Percentiles rank a stretch among this genome's conserved stretches.
Evolutionary conservation across 257 asterid genomes (phyloP).

Genomic region (Forsythia suspensa): DNA sequence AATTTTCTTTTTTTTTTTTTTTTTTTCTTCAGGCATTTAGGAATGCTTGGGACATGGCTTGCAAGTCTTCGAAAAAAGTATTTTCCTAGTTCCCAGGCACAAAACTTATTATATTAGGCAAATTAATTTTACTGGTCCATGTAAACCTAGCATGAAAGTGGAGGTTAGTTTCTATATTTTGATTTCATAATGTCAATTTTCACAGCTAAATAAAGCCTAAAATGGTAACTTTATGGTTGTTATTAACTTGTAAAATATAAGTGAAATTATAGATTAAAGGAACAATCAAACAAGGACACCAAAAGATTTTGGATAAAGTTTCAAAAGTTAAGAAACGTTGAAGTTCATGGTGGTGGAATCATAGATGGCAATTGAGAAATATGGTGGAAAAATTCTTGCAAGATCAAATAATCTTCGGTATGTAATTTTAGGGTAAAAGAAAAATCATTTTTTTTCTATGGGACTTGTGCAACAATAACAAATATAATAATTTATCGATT

Average conservation of each 20-base stretch:
- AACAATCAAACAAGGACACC: constrained; percentile 44
- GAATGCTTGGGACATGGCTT: constrained; percentile 71
- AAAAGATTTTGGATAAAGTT: constrained; percentile 69
- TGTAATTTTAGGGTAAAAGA: too few relatives aligned
- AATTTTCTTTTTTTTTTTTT: neutral
- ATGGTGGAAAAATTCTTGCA: constrained; percentile 95
- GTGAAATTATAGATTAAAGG: constrained; percentile 57
- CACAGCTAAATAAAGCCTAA: neutral
- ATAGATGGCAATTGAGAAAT: constrained; percentile 71
- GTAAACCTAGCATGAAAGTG: constrained; percentile 47
- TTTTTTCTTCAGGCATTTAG: constrained; percentile 64
- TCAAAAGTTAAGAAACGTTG: constrained; percentile 47
- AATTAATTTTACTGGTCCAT: constrained; percentile 68
- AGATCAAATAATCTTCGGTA: constrained; percentile 10
- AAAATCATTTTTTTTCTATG: too few relatives aligned
- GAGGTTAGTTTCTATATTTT: constrained; percentile 40
- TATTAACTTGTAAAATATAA: neutral
- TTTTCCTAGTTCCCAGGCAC: constrained; percentile 51
- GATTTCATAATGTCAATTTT: too few relatives aligned
- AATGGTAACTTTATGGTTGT: neutral
- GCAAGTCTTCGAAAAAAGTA: constrained; percentile 41
- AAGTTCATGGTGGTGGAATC: constrained; percentile 62
- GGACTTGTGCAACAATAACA: too few relatives aligned
- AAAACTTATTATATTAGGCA: constrained; percentile 64
- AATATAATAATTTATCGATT: too few relatives aligned